phyloP scores from a whole-genome alignment of 2,329 filamentous ascomycete genomes.

The Cladophialophora yegresii region DNA sequence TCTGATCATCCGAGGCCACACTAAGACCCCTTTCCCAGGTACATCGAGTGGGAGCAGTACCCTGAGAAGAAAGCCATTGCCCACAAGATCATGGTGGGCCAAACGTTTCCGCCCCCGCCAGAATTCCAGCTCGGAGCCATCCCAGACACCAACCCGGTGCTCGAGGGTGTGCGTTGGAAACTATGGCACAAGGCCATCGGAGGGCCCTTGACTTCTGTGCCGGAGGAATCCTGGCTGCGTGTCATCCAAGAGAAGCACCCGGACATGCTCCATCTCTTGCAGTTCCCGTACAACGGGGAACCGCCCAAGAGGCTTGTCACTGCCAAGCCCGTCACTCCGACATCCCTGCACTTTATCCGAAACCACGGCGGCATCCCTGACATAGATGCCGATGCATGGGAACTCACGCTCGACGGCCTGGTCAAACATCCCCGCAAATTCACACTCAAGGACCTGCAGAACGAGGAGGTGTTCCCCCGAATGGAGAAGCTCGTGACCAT shows the following conservation, averaged over 20 bases:
- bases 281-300: constrained; percentile 67
- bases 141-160: constrained; percentile 60
- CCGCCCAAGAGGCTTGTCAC: constrained; percentile 61
- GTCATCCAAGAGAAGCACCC: constrained; percentile 60
- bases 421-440: constrained; percentile 61
- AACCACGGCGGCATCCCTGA: constrained; percentile 72
- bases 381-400: constrained; percentile 60
- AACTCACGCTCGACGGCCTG: constrained; percentile 60
- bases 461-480: constrained; percentile 62
- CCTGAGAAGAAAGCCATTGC: constrained; percentile 66
- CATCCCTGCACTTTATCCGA: constrained; percentile 65
- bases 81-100: constrained; percentile 56
- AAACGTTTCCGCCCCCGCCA: constrained; percentile 54
- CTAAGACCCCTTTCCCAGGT: constrained; percentile 45
- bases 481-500: constrained; percentile 62
- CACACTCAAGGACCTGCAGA: constrained; percentile 61
- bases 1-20: no score
- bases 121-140: constrained; percentile 61
- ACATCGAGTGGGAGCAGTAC: constrained; percentile 70
- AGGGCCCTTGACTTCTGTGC: constrained; percentile 49
- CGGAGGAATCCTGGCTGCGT: constrained; percentile 60
- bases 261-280: constrained; percentile 63
- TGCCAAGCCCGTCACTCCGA: constrained; percentile 60
- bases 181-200: constrained; percentile 60
- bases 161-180: constrained; percentile 60